These are phyloP conservation scores for Jamesozyma lodderae DNA, from an alignment of 805 yeast species.

Conservation along the genomic window DNA sequence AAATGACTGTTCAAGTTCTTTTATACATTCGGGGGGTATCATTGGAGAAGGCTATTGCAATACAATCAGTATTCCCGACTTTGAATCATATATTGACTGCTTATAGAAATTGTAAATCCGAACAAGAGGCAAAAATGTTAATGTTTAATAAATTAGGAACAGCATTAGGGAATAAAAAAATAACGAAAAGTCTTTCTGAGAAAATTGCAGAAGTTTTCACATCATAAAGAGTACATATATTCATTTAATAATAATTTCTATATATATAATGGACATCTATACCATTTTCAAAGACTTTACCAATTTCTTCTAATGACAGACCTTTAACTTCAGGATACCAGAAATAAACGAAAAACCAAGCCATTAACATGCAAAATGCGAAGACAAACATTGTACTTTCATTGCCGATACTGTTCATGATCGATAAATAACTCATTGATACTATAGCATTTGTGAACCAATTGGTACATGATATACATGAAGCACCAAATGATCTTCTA, in stretches of 20 bases:
- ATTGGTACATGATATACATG: slow-evolving; percentile 35
- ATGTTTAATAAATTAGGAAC: slow-evolving; percentile 22
- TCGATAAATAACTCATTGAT: slow-evolving; percentile 30
- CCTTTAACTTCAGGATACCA: slow-evolving; percentile 41
- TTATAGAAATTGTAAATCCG: slow-evolving; percentile 20
- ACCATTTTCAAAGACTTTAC: slow-evolving; percentile 34
- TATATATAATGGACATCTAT: slow-evolving; percentile 32
- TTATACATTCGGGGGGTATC: slow-evolving; percentile 77
- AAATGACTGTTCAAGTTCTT: slow-evolving; percentile 64
- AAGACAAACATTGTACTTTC: slow-evolving; percentile 31
- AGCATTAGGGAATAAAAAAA: slow-evolving; percentile 29
- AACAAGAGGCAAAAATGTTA: slow-evolving; percentile 21
- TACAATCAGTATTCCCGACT: slow-evolving; percentile 65
- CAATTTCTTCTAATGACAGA: slow-evolving; percentile 35
- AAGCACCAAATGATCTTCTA: slow-evolving; percentile 35
- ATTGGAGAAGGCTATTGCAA: slow-evolving; percentile 71
- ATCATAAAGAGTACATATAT: background rate
- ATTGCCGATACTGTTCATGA: slow-evolving; percentile 26
- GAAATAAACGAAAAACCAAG: slow-evolving; percentile 34
- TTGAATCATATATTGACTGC: slow-evolving; percentile 44
- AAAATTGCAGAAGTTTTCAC: slow-evolving; percentile 22
- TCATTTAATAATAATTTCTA: slow-evolving; percentile 22
- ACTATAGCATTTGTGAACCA: slow-evolving; percentile 35
- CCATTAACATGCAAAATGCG: slow-evolving; percentile 26
- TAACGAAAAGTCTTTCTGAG: slow-evolving; percentile 28